Base-by-base conservation (phyloP, 2,329 filamentous ascomycete genomes). In the Leptographium lundbergii region DNA sequence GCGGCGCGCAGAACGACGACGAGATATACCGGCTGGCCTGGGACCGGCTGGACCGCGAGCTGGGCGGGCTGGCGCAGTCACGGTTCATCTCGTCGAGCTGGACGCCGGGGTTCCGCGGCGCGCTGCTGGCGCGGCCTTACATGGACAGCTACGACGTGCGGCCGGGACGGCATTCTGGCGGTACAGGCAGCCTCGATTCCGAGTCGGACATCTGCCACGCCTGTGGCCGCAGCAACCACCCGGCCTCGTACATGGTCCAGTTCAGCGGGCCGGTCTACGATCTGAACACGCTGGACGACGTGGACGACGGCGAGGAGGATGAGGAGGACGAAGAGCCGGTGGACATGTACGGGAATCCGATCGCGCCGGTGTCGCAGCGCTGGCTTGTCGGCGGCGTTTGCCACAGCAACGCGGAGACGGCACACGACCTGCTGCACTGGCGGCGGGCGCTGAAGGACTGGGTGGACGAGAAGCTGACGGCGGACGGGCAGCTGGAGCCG, bases 381-480 rank as follows among this genome's bases (percentile, higher is more conserved):
- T 77, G 73, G 73, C 59, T 62, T 42, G 69, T 76, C 14, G 75
- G 75, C 36, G 64, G 63, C 14, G 68, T 71, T 14, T 77, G 75
- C 68, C 69, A 70, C 64, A 73, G 73, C 61, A 75, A 79, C 54
- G 87, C 88, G 0, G 76, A 83, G 63, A 85, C 85, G 47, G 85
- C 87, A 0, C 88, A 92, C 67, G 79, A 78, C 1, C 76, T 92
- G 4, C 78, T 83, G 5, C 89, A 94, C 71, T 91, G 89, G 89
- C 85, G 86, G 59, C 81, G 81, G 61, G 81, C 84, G 53, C 80
- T 92, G n/a, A 85, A 88, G 66, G 78, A 85, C 63, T 88, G 81
- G 79, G 84, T 91, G 0, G 75, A 86, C 27, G 76, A 79, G 32
- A 81, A 80, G 57, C 79, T 94, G 0, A 70, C 76, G 27, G 69